phyloP scores from a whole-genome alignment of 805 yeast species.

The Wickerhamiella spandovensis region DNA sequence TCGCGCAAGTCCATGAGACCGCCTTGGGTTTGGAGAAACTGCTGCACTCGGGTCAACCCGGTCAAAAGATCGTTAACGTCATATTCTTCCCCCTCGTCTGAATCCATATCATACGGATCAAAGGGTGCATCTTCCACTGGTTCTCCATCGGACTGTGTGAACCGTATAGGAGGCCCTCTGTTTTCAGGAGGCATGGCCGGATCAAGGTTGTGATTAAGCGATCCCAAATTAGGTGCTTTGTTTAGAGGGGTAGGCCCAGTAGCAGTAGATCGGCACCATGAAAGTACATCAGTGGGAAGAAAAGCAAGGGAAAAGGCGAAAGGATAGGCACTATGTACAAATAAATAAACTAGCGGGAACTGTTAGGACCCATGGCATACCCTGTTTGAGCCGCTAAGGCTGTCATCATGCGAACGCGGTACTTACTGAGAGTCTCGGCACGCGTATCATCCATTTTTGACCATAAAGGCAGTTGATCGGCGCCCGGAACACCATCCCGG shows the following conservation, averaged over 20 bases:
- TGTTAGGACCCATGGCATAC: background rate
- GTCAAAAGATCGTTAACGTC: background rate
- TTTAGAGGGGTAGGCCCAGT: too few relatives aligned
- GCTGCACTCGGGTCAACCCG: background rate
- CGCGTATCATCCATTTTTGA: constrained; percentile 18
- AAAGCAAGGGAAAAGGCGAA: too few relatives aligned
- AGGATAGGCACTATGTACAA: background rate
- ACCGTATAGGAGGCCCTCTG: background rate
- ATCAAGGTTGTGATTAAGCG: background rate
- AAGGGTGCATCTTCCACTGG: background rate
- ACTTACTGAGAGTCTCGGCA: constrained; percentile 16
- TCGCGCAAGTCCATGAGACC: background rate
- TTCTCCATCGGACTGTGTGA: background rate
- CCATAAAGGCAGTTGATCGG: constrained; percentile 20
- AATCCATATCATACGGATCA: background rate
- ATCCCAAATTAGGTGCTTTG: background rate
- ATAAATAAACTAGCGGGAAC: background rate
- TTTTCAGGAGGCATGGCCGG: background rate
- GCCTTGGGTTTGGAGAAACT: background rate
- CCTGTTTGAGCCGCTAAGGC: background rate
- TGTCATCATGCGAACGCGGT: constrained; percentile 9
- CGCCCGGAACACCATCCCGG: constrained; percentile 15
- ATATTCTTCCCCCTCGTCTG: background rate
- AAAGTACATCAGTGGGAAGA: too few relatives aligned
- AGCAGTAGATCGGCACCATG: too few relatives aligned